Evolutionary conservation across 140 eudicot species (phyloP).

Genomic region (Stevia rebaudiana): DNA sequence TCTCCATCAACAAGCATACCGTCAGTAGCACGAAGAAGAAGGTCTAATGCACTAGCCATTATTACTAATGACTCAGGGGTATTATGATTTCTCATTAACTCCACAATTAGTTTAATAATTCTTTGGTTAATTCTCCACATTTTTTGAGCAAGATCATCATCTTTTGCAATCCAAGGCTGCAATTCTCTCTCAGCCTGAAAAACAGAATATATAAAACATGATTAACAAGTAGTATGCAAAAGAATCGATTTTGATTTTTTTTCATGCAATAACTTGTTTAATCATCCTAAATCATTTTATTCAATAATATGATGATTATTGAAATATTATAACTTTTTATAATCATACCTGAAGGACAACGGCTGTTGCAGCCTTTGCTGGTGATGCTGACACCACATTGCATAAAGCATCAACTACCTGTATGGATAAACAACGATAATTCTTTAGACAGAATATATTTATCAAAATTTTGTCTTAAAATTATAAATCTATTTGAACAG

Average conservation of each 20-base stretch:
- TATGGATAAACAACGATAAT: not conserved
- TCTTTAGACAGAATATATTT: not conserved
- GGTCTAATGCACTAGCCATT: constrained; percentile 77
- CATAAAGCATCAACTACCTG: constrained; percentile 98
- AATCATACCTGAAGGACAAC: constrained; percentile 99
- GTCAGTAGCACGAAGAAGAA: constrained; percentile 90
- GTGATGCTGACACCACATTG: constrained; percentile 94
- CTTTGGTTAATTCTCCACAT: constrained; percentile 89
- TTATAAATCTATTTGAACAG: not conserved
- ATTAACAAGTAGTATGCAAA: not conserved
- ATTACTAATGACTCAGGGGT: constrained; percentile 74
- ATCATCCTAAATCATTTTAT: too few relatives aligned
- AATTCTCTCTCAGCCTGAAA: constrained; percentile 89
- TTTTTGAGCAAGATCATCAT: constrained; percentile 71
- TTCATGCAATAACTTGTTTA: too few relatives aligned
- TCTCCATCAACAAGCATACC: constrained; percentile 97
- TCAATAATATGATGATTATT: too few relatives aligned
- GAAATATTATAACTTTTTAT: too few relatives aligned
- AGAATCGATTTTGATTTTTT: not conserved
- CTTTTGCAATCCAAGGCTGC: constrained; percentile 90
- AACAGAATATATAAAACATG: not conserved
- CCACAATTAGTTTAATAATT: constrained; percentile 81
- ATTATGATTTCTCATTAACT: constrained; percentile 84
- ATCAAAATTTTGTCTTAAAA: not conserved
- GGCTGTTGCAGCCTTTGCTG: constrained; percentile 94